These are phyloP conservation scores for Solanum hybrid DNA, from an alignment of 305 asterid genomes.

Conservation along the genomic window DNA sequence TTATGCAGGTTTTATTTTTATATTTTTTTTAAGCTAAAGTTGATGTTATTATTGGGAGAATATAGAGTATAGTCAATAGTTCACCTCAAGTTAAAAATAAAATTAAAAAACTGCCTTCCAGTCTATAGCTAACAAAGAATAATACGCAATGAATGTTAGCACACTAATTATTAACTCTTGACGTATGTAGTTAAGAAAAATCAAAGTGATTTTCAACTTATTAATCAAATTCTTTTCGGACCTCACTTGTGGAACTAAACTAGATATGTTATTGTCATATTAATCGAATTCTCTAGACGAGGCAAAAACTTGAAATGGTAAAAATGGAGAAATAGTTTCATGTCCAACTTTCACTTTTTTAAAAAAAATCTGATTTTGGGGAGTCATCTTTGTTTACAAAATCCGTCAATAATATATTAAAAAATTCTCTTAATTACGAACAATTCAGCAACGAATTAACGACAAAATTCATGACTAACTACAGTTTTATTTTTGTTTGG, in stretches of 20 bases:
- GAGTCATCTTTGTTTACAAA: neutral
- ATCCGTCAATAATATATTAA: neutral
- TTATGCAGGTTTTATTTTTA: no score
- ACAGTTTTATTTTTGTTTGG: neutral
- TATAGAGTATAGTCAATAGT: neutral
- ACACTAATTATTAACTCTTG: neutral
- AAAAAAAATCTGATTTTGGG: neutral
- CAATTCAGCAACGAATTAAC: neutral
- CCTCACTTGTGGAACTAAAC: neutral
- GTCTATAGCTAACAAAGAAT: neutral
- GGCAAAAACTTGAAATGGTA: neutral
- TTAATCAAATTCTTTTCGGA: neutral
- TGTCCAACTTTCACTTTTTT: neutral
- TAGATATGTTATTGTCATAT: neutral
- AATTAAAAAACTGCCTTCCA: neutral
- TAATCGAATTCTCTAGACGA: neutral
- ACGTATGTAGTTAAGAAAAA: neutral
- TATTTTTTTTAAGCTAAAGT: neutral
- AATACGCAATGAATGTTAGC: neutral
- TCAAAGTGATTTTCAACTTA: neutral
- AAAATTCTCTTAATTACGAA: neutral
- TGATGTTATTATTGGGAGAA: neutral
- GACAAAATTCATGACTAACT: neutral
- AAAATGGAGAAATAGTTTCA: neutral
- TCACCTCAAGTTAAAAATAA: neutral